Evolutionary conservation across 495 filamentous ascomycete genomes (phyloP).

Genomic region (Physcia stellaris): DNA sequence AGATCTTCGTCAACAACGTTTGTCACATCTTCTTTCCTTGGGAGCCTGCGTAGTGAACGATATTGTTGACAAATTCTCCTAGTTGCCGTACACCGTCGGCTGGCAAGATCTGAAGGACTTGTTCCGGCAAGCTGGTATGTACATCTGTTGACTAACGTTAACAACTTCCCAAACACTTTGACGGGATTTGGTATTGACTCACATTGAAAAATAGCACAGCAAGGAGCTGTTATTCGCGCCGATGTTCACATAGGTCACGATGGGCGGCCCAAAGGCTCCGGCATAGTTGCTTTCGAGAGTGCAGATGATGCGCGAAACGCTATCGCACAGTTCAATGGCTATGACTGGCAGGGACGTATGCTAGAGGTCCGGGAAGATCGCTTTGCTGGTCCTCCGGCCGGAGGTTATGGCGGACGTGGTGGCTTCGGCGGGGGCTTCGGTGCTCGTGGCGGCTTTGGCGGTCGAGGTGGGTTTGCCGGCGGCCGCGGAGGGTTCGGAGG

Average conservation of each 20-base stretch:
- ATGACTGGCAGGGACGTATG: constrained; percentile 91
- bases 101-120: constrained; percentile 99
- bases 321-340: constrained; percentile 94
- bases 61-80: constrained; percentile 8
- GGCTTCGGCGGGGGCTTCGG: constrained; percentile 39
- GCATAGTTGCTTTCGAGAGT: constrained; percentile 91
- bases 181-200: constrained; percentile 16
- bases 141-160: constrained; percentile 9
- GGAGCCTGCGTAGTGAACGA: background rate
- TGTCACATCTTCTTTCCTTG: constrained; percentile 35
- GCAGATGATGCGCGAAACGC: constrained; percentile 90
- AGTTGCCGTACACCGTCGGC: constrained; percentile 95
- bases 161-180: constrained; percentile 11
- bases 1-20: constrained; percentile 97
- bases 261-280: constrained; percentile 86
- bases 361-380: constrained; percentile 95
- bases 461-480: constrained; percentile 41
- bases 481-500: constrained; percentile 42
- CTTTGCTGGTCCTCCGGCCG: constrained; percentile 56
- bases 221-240: constrained; percentile 81
- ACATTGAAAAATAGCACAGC: constrained; percentile 36
- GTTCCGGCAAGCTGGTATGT: constrained; percentile 94
- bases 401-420: constrained; percentile 32
- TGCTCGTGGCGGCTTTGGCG: constrained; percentile 26
- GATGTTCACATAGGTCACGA: constrained; percentile 89